These are phyloP conservation scores for Camellia lanceoleosa DNA, from an alignment of 148 eudicot species.

Conservation along the genomic window DNA sequence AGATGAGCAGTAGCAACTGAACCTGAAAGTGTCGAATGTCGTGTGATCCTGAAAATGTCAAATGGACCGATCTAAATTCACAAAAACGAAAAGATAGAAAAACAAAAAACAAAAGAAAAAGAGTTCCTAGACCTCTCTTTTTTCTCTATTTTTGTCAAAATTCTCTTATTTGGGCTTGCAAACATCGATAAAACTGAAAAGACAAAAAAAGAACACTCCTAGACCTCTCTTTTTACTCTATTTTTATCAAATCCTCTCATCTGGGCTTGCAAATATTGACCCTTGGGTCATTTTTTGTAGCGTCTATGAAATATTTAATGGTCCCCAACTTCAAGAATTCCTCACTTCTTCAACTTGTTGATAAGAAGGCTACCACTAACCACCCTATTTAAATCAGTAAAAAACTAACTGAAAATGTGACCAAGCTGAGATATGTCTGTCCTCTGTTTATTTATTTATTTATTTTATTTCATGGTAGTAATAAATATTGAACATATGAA, in stretches of 20 bases:
- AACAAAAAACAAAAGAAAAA: too few relatives aligned
- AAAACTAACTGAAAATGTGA: neutral
- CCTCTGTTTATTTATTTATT: too few relatives aligned
- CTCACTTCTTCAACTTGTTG: neutral
- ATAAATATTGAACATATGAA: too few relatives aligned
- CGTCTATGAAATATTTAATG: neutral
- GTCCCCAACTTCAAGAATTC: neutral
- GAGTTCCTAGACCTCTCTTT: neutral
- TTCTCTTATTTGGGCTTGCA: too few relatives aligned
- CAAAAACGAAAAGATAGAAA: neutral
- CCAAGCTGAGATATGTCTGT: neutral
- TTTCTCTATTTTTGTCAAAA: neutral
- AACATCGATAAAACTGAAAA: neutral
- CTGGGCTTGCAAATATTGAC: neutral
- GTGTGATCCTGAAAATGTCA: neutral
- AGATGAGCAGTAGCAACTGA: neutral
- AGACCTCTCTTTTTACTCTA: neutral
- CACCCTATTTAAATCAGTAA: neutral
- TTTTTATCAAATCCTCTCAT: neutral
- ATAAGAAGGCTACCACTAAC: neutral
- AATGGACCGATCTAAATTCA: neutral
- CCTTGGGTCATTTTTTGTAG: neutral
- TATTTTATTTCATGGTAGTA: too few relatives aligned
- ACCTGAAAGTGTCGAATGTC: neutral
- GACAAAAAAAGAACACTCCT: neutral